Percentiles rank a stretch among this genome's conserved stretches.
Evolutionary conservation across 768 basidiomycete species (phyloP).

Genomic region (Pisolithus albus): DNA sequence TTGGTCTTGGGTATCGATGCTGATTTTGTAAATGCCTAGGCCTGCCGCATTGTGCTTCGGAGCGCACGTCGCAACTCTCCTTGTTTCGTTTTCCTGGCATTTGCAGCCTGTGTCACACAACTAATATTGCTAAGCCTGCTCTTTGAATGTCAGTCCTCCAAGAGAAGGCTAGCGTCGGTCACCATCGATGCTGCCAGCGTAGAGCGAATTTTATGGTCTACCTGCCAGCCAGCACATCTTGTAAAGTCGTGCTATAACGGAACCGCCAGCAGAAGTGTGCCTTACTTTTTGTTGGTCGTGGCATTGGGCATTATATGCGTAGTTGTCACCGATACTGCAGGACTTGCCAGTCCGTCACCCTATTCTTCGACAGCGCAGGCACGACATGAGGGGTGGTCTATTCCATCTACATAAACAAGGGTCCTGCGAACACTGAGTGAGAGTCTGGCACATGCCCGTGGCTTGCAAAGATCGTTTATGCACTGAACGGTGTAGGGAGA

Average conservation of each 20-base stretch:
- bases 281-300: not conserved
- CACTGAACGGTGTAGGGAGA: no score
- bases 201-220: no score
- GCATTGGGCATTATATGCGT: no score
- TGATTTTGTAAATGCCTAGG: not conserved
- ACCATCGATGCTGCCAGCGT: slow-evolving; percentile 16
- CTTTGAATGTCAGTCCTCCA: slow-evolving; percentile 29
- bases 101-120: slow-evolving; percentile 36
- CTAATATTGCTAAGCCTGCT: slow-evolving; percentile 34
- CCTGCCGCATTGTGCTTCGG: slow-evolving; percentile 27
- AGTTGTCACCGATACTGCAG: not conserved
- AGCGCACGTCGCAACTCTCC: slow-evolving; percentile 31
- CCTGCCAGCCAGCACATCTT: no score
- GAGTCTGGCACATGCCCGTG: no score
- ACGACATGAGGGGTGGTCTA: not conserved
- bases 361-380: not conserved
- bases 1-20: not conserved
- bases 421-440: no score
- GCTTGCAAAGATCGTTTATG: no score
- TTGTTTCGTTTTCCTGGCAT: slow-evolving; percentile 40
- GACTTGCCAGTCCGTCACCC: not conserved
- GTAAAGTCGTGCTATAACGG: no score
- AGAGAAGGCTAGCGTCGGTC: slow-evolving; percentile 25
- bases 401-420: slow-evolving; percentile 12
- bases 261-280: slow-evolving; percentile 37